phyloP scores from a whole-genome alignment of 306 rosid species.

The Prunus fruticosa region DNA sequence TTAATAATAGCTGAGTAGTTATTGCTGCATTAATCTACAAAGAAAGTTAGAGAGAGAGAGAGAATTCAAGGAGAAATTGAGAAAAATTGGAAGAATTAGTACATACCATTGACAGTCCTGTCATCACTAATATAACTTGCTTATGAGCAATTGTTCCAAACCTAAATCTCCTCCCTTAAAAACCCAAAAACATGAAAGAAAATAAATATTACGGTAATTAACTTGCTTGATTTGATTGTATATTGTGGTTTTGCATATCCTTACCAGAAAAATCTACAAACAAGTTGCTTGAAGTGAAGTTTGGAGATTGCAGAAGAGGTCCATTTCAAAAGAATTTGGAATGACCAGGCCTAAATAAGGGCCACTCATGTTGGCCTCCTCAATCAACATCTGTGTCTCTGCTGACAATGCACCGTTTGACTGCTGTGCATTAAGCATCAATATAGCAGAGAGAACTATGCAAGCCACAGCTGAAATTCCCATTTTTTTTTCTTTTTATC shows the following conservation, averaged over 20 bases:
- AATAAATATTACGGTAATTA: neutral
- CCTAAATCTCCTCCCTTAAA: constrained; percentile 37
- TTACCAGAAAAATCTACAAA: constrained; percentile 48
- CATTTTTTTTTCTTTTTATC: constrained; percentile 11
- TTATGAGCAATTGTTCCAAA: constrained; percentile 29
- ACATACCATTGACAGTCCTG: constrained; percentile 39
- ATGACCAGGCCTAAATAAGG: constrained; percentile 54
- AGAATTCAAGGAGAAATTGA: neutral
- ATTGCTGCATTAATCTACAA: constrained; percentile 54
- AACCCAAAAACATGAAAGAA: neutral
- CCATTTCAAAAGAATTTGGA: constrained; percentile 47
- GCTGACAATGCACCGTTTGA: constrained; percentile 30
- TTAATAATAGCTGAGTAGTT: constrained; percentile 56
- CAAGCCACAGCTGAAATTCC: neutral
- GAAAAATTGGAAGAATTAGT: neutral
- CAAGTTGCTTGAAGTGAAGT: constrained; percentile 25
- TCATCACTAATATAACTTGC: constrained; percentile 34
- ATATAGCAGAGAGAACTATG: constrained; percentile 15
- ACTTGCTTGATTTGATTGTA: neutral
- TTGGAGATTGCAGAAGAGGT: constrained; percentile 48
- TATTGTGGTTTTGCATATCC: neutral
- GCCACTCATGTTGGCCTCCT: constrained; percentile 32
- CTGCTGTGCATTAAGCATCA: constrained; percentile 20
- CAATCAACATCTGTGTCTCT: constrained; percentile 24
- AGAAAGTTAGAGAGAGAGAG: neutral